These are phyloP conservation scores for Cutaneotrichosporon cavernicola DNA, from an alignment of 1,284 basidiomycete species.

Conservation along the genomic window DNA sequence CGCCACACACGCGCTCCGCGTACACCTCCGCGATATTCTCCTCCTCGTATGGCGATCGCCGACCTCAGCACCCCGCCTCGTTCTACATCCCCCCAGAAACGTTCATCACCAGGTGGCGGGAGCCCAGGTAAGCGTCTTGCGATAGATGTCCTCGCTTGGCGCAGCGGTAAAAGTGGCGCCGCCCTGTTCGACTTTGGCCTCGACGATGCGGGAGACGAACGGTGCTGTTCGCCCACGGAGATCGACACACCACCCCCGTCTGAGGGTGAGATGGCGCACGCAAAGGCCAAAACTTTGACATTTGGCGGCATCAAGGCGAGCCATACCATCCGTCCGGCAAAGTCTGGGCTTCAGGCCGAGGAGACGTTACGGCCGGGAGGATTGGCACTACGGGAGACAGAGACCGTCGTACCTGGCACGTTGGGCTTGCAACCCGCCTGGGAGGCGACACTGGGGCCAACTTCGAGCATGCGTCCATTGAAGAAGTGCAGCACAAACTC, in stretches of 20 bases:
- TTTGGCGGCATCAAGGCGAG: background rate
- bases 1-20: background rate
- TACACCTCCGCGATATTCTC: background rate
- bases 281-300: background rate
- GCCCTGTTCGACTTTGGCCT: background rate
- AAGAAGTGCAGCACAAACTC: too few species aligned
- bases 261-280: background rate
- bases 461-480: background rate
- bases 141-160: background rate
- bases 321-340: background rate
- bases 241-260: background rate
- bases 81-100: background rate
- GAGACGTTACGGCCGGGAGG: background rate
- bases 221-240: conserved; percentile 3
- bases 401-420: background rate
- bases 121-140: background rate
- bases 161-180: background rate
- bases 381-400: background rate
- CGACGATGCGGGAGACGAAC: background rate
- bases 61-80: background rate
- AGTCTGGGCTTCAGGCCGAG: background rate
- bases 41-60: background rate
- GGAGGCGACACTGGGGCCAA: background rate
- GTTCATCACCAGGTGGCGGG: background rate
- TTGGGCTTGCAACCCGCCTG: background rate